Evolutionary conservation across 768 basidiomycete genomes (phyloP), one percentile per base, ranked within the genome.

Genomic region (Psilocybe azurescens): DNA sequence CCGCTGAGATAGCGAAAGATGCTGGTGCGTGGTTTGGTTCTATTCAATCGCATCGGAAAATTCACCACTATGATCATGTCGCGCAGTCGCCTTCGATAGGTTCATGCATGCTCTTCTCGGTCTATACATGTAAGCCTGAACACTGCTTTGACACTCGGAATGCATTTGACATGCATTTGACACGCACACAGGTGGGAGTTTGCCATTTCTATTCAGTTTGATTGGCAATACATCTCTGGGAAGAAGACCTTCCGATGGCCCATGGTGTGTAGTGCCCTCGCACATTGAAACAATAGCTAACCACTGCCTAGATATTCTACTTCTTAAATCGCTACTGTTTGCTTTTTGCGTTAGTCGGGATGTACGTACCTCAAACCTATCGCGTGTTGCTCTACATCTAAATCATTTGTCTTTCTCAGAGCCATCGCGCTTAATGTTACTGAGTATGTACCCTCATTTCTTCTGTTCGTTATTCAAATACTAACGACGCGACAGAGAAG

Each of bases 271-370:
- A 13, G 56, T 9, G 49, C 62, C 32, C 28, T 11, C 16, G 7
- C n/a, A 8, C 29, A n/a, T n/a, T 24, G 16, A 14, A 53, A 33
- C 24, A 28, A 18, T 36, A 48, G 48, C 33, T 29, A 39, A 44
- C n/a, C 33, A 24, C 63, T 28, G 16, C 4, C 3, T 60, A 90
- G 88, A 74, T 81, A 49, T 89, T 89, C 69, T 91, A 91, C 72
- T 90, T 91, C 72, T 72, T 86, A 50, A 86, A 88, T 65, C 84
- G 89, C 54, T 91, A 90, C 70, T 83, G 79, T 67, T 73, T 90
- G 39, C 73, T 91, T 5, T 79, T 89, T 64, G 86, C 89, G 2
- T 73, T 90, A 62, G 78, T 89, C 58, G 89, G 89, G 69, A 89
- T 91, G 89, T 90, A 65, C 68, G 89, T 75, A 16, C 33, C 14